Base-by-base conservation (phyloP, 768 basidiomycete genomes). In the Lentinula edodes region DNA sequence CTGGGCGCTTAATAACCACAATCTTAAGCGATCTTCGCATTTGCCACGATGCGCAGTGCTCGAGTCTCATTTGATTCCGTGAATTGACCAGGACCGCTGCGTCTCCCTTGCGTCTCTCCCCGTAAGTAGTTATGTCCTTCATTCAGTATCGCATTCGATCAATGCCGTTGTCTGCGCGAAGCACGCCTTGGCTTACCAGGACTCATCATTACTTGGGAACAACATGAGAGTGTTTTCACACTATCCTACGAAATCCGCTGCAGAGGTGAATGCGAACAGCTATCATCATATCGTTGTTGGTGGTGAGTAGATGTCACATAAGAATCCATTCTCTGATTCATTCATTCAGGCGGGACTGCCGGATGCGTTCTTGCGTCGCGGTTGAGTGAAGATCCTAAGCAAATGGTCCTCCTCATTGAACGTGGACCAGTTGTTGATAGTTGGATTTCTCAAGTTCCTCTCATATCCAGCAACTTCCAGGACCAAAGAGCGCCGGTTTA, bases 311-410 rank as follows among this genome's bases (percentile, higher is more conserved):
- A 48, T 23, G 9, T 45, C 6, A 13, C 43, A 45, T 45, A 13
- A 3, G 16, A 15, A 45, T 16, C 16, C 46, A 20, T 10, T 6
- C 0, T n/a, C 8, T 9, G 23, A 20, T 41, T 20, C 20, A 28
- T 39, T 34, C 12, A 9, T 10, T 3, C 35, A 42, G 77, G 77
- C 32, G 77, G 76, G 16, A 76, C 77, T 0, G 75, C 76, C 10
- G 77, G 77, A 20, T 76, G 75, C 48, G 74, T 73, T 10, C 64
- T 79, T 5, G 77, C 77, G 4, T 66, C 67, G 35, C 69, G 77
- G n/a, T 73, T 78, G 9, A 72, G 70, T 55, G 73, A 73, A 60
- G 69, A 76, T 51, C 65, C 70, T 0, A 23, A 52, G 1, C 61
- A 58, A 16, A 66, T 64, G 1, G 77, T 77, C 5, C 66, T 77